phyloP scores from a whole-genome alignment of 257 asterid species.

The Solanum sparsipilum region DNA sequence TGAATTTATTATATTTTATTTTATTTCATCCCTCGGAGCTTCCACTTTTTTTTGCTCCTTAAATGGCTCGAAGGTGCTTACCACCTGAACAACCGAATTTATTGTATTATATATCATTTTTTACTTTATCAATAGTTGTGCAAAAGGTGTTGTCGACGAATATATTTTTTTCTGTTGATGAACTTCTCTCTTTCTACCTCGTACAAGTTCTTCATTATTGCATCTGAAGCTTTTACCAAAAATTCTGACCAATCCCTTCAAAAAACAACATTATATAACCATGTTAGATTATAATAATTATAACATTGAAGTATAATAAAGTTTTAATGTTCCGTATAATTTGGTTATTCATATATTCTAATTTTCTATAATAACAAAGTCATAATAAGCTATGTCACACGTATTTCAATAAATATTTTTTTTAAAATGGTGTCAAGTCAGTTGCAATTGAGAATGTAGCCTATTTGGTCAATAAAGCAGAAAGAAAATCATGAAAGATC shows the following conservation, averaged over 20 bases:
- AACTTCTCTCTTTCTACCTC: slow-evolving; percentile 48
- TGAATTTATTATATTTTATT: background rate
- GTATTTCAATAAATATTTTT: background rate
- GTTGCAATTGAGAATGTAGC: background rate
- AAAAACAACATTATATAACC: background rate
- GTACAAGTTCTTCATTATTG: slow-evolving; percentile 60
- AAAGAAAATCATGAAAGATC: background rate
- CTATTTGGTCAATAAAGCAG: background rate
- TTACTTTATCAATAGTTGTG: background rate
- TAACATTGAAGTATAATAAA: background rate
- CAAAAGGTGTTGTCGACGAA: background rate
- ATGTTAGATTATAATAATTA: background rate
- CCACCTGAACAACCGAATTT: background rate
- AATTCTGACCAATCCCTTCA: slow-evolving; percentile 77
- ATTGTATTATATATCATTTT: background rate
- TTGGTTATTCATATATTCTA: background rate
- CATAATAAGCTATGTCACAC: background rate
- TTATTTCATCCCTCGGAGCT: background rate
- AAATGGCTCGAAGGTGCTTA: background rate
- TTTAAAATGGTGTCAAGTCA: background rate
- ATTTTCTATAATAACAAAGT: background rate
- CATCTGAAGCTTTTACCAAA: slow-evolving; percentile 47
- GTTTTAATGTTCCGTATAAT: background rate
- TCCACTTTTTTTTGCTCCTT: background rate
- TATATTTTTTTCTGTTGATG: background rate